A percentile compares a stretch with the other conserved stretches of the same genome.
Conservation (phyloP, 306 rosid genomes). For the Begonia loranthoides region DNA sequence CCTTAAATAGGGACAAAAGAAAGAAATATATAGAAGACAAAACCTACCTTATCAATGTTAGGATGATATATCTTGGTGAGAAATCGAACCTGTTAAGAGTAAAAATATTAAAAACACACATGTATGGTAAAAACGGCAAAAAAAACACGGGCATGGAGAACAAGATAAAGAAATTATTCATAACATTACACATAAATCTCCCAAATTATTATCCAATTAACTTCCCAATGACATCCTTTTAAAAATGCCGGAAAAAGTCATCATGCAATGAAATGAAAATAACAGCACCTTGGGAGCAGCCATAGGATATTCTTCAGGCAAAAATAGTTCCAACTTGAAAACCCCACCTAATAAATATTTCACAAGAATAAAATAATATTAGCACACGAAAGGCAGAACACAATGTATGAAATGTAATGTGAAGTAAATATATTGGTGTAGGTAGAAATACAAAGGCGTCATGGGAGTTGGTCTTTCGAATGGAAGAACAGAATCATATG, state of each 20-base stretch:
- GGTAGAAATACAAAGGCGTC: no score
- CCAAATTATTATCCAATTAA: no score
- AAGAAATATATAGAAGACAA: slow-evolving; percentile 4
- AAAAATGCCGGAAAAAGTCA: not conserved
- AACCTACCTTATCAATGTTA: slow-evolving; percentile 83
- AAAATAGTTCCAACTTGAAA: slow-evolving; percentile 88
- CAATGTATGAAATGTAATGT: no score
- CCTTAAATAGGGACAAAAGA: not conserved
- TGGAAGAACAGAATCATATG: not conserved
- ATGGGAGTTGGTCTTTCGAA: not conserved
- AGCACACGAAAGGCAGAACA: not conserved
- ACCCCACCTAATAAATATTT: slow-evolving; percentile 57
- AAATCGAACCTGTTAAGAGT: slow-evolving; percentile 65
- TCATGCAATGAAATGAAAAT: slow-evolving; percentile 9
- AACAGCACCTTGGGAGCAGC: slow-evolving; percentile 89
- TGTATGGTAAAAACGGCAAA: slow-evolving; percentile 5
- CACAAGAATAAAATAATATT: slow-evolving; percentile 11
- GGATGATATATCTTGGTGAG: slow-evolving; percentile 95
- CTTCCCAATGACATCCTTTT: no score
- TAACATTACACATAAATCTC: no score
- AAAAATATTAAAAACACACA: slow-evolving; percentile 5
- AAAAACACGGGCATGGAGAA: not conserved
- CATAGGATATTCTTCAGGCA: slow-evolving; percentile 99
- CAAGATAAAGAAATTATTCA: not conserved
- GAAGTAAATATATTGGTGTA: no score